Evolutionary conservation across 192 early-diverging fungal genomes (phyloP).

Genomic region (Geranomyces variabilis): DNA sequence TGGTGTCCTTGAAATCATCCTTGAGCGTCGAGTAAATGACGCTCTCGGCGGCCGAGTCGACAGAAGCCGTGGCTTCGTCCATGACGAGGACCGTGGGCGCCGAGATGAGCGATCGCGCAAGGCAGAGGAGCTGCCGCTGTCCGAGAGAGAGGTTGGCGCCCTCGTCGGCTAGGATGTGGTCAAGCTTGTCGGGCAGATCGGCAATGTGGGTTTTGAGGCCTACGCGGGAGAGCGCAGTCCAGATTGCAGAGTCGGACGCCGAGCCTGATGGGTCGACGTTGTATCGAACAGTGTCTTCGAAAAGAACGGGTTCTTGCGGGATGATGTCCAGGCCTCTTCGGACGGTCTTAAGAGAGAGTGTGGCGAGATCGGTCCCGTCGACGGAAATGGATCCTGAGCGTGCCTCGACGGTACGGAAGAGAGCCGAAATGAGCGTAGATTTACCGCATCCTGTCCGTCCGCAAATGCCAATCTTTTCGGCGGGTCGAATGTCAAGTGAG

Average conservation of each 20-base stretch:
- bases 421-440: conserved; percentile 59
- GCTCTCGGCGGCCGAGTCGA: conserved; percentile 69
- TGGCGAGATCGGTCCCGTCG: conserved; percentile 64
- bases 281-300: conserved; percentile 62
- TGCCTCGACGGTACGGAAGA: conserved; percentile 73
- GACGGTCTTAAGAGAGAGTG: conserved; percentile 60
- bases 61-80: conserved; percentile 58
- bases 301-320: conserved; percentile 62
- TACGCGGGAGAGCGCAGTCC: conserved; percentile 6
- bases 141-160: conserved; percentile 72
- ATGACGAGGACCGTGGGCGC: conserved; percentile 33
- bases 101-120: conserved; percentile 39
- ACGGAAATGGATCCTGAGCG: conserved; percentile 55
- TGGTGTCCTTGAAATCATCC: conserved; percentile 1
- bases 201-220: not conserved
- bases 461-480: conserved; percentile 78
- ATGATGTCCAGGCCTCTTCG: conserved; percentile 58
- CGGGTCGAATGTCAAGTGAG: conserved; percentile 53
- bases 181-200: conserved; percentile 2
- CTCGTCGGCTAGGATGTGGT: conserved; percentile 15
- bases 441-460: conserved; percentile 84
- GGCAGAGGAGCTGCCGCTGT: conserved; percentile 67
- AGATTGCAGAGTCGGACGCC: conserved; percentile 1
- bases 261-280: conserved; percentile 55
- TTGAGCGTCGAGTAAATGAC: conserved; percentile 1